Conservation (phyloP, 441 rosid genomes). For the Populus hybrid region DNA sequence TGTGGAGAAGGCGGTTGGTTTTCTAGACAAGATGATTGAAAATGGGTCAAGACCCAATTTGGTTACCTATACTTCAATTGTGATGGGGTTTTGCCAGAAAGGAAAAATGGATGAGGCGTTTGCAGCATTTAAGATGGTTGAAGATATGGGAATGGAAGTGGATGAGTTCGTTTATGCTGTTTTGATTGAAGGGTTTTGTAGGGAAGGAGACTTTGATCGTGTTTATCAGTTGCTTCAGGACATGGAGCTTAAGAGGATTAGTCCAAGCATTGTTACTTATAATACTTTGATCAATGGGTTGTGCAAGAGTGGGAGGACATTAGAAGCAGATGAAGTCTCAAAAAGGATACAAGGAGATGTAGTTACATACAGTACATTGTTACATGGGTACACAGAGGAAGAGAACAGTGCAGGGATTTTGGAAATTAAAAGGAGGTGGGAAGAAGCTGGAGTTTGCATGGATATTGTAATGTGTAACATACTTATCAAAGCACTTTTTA, state of each 20-base stretch:
- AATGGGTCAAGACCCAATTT: conserved; percentile 56
- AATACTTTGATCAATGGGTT: conserved; percentile 66
- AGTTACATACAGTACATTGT: conserved; percentile 57
- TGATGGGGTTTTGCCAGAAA: conserved; percentile 58
- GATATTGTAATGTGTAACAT: conserved; percentile 70
- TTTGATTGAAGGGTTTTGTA: conserved; percentile 69
- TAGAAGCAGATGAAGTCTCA: conserved; percentile 60
- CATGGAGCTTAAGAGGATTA: conserved; percentile 69
- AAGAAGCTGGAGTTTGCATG: conserved; percentile 48
- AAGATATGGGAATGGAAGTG: conserved; percentile 43
- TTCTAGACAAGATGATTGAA: conserved; percentile 57
- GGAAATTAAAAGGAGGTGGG: conserved; percentile 48
- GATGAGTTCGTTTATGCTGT: conserved; percentile 68
- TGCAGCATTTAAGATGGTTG: conserved; percentile 44
- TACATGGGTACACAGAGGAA: conserved; percentile 63
- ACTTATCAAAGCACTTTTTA: conserved; percentile 61
- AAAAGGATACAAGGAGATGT: conserved; percentile 57
- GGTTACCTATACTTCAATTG: conserved; percentile 51
- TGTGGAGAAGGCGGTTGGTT: conserved; percentile 47
- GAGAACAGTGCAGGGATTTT: conserved; percentile 47
- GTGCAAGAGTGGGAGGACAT: conserved; percentile 63
- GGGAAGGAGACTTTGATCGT: conserved; percentile 47
- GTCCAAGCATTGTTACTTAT: conserved; percentile 51
- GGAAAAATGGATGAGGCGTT: conserved; percentile 64
- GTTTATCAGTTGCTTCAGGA: conserved; percentile 55